Percentiles rank a stretch among this genome's conserved stretches.
Evolutionary conservation across 1,284 basidiomycete genomes (phyloP).

Genomic region (Pterula multifida): DNA sequence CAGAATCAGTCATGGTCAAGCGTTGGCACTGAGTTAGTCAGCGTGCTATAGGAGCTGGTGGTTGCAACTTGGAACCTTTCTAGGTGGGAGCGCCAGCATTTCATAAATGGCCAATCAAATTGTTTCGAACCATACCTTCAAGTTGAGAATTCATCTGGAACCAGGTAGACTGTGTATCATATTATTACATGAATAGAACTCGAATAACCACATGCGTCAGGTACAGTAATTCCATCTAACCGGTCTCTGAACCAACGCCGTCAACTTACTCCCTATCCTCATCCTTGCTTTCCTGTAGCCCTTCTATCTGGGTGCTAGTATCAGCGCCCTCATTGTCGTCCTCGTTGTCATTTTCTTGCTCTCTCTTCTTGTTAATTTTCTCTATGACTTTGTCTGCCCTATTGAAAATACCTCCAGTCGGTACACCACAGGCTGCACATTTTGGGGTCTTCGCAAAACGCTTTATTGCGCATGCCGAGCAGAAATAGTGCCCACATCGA

Average conservation of each 20-base stretch:
- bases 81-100: too few species aligned
- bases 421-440: constrained; percentile 88
- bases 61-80: too few species aligned
- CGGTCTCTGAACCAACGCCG: constrained; percentile 21
- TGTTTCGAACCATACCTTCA: too few species aligned
- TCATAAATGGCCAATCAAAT: too few species aligned
- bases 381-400: constrained; percentile 75
- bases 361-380: constrained; percentile 57
- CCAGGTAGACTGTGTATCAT: too few species aligned
- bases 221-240: constrained; percentile 15
- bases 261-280: too few species aligned
- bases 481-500: constrained; percentile 95
- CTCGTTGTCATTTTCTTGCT: constrained; percentile 32
- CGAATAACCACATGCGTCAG: too few species aligned
- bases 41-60: too few species aligned
- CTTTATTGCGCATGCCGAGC: constrained; percentile 88
- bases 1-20: too few species aligned
- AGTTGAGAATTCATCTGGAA: too few species aligned
- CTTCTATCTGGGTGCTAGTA: constrained; percentile 32
- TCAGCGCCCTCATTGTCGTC: constrained; percentile 28
- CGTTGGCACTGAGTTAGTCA: too few species aligned
- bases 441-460: constrained; percentile 91
- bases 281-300: constrained; percentile 28
- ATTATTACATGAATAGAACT: too few species aligned
- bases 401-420: constrained; percentile 93